phyloP scores from a whole-genome alignment of 2,329 filamentous ascomycete species.

The Pseudomassariella vexata region DNA sequence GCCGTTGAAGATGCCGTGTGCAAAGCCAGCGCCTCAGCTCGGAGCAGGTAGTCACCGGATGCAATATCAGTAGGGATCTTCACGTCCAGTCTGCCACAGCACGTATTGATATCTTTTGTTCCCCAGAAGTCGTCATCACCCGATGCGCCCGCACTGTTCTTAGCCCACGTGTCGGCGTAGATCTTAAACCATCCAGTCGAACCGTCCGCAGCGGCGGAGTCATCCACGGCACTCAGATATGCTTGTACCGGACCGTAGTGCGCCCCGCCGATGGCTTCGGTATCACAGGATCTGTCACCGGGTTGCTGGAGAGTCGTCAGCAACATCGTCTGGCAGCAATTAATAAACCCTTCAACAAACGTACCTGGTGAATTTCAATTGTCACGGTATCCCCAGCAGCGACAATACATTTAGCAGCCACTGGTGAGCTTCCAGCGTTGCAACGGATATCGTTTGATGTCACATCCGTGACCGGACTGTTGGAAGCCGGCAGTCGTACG shows the following conservation, averaged over 20 bases:
- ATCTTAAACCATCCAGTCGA: slow-evolving; percentile 46
- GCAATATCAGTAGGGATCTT: slow-evolving; percentile 31
- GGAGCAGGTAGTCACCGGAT: slow-evolving; percentile 36
- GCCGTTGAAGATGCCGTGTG: slow-evolving; percentile 28
- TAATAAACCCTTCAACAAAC: neutral
- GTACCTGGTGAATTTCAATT: slow-evolving; percentile 21
- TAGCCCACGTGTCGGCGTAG: slow-evolving; percentile 36
- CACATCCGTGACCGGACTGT: slow-evolving; percentile 35
- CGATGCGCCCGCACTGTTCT: slow-evolving; percentile 19
- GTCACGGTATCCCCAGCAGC: slow-evolving; percentile 23
- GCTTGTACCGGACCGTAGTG: slow-evolving; percentile 49
- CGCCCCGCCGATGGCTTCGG: slow-evolving; percentile 46
- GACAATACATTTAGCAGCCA: slow-evolving; percentile 26
- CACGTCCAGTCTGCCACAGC: slow-evolving; percentile 28
- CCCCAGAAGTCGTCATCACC: slow-evolving; percentile 41
- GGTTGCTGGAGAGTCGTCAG: slow-evolving; percentile 28
- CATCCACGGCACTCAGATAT: slow-evolving; percentile 43
- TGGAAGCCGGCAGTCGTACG: slow-evolving; percentile 24
- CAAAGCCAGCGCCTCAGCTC: slow-evolving; percentile 18
- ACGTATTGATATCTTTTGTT: slow-evolving; percentile 31
- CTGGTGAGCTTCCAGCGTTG: slow-evolving; percentile 28
- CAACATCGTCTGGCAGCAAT: neutral
- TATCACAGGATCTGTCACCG: slow-evolving; percentile 38
- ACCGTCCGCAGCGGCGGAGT: slow-evolving; percentile 39
- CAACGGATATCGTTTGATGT: slow-evolving; percentile 33